Evolutionary conservation across 345 rosid species (phyloP).

Genomic region (Syzygium aqueum): DNA sequence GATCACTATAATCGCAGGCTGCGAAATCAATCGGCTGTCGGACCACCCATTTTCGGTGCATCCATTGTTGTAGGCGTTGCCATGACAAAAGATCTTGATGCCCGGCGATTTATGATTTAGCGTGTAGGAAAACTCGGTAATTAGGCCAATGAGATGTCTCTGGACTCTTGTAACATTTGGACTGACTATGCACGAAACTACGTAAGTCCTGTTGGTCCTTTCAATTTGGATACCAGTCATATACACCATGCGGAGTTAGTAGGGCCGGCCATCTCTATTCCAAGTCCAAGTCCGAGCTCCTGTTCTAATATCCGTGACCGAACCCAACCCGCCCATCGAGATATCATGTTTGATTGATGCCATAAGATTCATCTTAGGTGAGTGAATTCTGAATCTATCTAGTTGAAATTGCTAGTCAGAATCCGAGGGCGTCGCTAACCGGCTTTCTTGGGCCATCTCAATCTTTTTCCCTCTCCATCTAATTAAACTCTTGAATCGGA

Average conservation of each 20-base stretch:
- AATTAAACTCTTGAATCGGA: neutral
- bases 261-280: neutral
- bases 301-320: neutral
- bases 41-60: neutral
- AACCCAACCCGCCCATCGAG: neutral
- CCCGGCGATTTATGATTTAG: no score
- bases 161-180: no score
- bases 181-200: no score
- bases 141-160: neutral
- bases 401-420: neutral
- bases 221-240: rapidly evolving
- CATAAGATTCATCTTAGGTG: neutral
- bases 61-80: neutral
- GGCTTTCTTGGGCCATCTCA: neutral
- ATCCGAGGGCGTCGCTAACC: neutral
- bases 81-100: no score
- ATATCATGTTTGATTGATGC: neutral
- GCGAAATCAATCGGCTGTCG: neutral
- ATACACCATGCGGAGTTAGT: neutral
- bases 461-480: neutral
- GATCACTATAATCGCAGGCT: neutral
- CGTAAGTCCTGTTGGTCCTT: rapidly evolving
- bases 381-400: neutral
- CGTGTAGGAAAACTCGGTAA: neutral
- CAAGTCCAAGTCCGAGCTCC: neutral